These are phyloP conservation scores for Jatropha podagrica DNA, from an alignment of 441 rosid species.

Conservation along the genomic window DNA sequence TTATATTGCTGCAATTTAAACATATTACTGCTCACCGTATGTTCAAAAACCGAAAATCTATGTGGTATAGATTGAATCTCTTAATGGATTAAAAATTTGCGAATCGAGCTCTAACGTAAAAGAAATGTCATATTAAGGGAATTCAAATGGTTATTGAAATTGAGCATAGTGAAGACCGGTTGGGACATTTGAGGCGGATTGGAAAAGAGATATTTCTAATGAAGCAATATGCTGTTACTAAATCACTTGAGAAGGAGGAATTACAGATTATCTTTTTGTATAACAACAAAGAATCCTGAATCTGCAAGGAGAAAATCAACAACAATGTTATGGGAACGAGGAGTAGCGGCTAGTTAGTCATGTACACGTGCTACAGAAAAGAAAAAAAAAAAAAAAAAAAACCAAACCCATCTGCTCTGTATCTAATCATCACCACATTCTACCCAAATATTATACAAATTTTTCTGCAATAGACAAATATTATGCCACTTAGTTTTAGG, in stretches of 20 bases:
- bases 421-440: conserved; percentile 32
- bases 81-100: no score
- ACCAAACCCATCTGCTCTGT: conserved; percentile 15
- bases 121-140: no score
- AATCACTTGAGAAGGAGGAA: conserved; percentile 30
- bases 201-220: conserved; percentile 2
- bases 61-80: no score
- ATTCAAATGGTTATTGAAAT: no score
- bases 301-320: conserved; percentile 29
- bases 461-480: conserved; percentile 25
- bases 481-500: conserved; percentile 8
- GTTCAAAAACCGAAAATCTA: no score
- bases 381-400: conserved; percentile 10
- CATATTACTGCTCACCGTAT: no score
- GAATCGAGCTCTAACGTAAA: no score
- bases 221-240: conserved; percentile 24
- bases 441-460: conserved; percentile 41
- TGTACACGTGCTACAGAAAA: conserved; percentile 38
- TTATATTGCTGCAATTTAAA: no score
- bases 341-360: conserved; percentile 40
- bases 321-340: conserved; percentile 2
- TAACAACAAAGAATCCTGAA: conserved; percentile 45
- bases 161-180: no score
- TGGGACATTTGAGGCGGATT: no score
- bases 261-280: conserved; percentile 35